Conservation (phyloP, 768 basidiomycete species). For the Hericium alpestre region DNA sequence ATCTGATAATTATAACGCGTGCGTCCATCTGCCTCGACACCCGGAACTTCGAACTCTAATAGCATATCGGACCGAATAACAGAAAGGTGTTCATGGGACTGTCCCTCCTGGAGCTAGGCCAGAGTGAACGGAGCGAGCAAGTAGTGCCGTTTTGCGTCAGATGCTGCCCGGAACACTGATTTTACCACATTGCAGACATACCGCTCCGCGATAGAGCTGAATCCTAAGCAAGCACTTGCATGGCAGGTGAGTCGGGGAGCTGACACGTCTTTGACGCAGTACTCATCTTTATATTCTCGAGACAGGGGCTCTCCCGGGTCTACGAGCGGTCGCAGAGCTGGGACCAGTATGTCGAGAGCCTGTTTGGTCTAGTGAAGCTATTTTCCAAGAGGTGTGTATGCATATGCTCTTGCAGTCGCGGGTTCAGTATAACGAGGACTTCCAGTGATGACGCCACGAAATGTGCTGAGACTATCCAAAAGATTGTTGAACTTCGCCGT, state of each 20-base stretch:
- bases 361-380: slow-evolving; percentile 48
- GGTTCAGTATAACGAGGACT: background rate
- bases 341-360: slow-evolving; percentile 42
- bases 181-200: slow-evolving; percentile 50
- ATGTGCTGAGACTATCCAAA: slow-evolving; percentile 75
- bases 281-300: background rate
- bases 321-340: slow-evolving; percentile 57
- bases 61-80: background rate
- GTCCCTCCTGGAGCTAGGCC: slow-evolving; percentile 64
- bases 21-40: slow-evolving; percentile 20
- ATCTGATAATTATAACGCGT: slow-evolving; percentile 83
- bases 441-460: slow-evolving; percentile 47
- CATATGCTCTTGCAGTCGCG: background rate
- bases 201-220: slow-evolving; percentile 60
- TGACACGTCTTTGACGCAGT: background rate
- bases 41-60: background rate
- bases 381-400: slow-evolving; percentile 47
- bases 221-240: slow-evolving; percentile 62
- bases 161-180: slow-evolving; percentile 12
- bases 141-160: slow-evolving; percentile 35
- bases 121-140: slow-evolving; percentile 71
- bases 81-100: slow-evolving; percentile 84
- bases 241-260: slow-evolving; percentile 55
- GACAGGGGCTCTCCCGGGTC: slow-evolving; percentile 60
- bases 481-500: slow-evolving; percentile 52